Evolutionary conservation across 805 yeast genomes (phyloP).

Genomic region (Tetrapisispora taiwanensis): DNA sequence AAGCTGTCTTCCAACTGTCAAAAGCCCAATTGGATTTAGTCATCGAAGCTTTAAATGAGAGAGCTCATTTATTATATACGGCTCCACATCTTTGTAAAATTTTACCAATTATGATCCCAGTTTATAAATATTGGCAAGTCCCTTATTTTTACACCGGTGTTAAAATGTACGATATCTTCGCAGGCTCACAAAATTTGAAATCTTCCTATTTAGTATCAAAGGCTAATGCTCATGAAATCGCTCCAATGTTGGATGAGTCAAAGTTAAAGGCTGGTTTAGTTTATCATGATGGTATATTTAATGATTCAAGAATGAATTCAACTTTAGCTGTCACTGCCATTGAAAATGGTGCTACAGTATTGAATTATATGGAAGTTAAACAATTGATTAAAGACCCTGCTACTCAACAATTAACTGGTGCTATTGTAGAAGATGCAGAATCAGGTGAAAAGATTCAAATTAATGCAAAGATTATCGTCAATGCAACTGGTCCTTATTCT

Average conservation of each 20-base stretch:
- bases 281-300: conserved; percentile 91
- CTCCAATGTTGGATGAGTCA: conserved; percentile 76
- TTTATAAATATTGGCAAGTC: conserved; percentile 89
- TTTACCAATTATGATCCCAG: conserved; percentile 92
- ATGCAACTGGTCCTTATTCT: conserved; percentile 92
- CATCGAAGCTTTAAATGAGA: conserved; percentile 79
- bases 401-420: conserved; percentile 60
- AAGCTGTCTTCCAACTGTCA: conserved; percentile 86
- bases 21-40: conserved; percentile 83
- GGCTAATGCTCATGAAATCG: conserved; percentile 55
- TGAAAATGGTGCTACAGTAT: conserved; percentile 78
- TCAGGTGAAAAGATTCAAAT: conserved; percentile 54
- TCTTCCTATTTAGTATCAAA: conserved; percentile 64
- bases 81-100: conserved; percentile 87
- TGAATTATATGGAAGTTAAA: conserved; percentile 77
- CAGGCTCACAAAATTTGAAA: conserved; percentile 79
- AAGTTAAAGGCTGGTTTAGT: conserved; percentile 83
- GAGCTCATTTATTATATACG: conserved; percentile 74
- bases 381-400: conserved; percentile 57
- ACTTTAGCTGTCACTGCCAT: conserved; percentile 79
- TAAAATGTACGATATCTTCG: conserved; percentile 84
- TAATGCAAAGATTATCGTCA: conserved; percentile 65
- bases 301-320: conserved; percentile 84
- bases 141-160: conserved; percentile 91
- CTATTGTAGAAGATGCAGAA: conserved; percentile 60